These are phyloP conservation scores for Lachnellula hyalina DNA, from an alignment of 2,329 filamentous ascomycete genomes.

Conservation along the genomic window DNA sequence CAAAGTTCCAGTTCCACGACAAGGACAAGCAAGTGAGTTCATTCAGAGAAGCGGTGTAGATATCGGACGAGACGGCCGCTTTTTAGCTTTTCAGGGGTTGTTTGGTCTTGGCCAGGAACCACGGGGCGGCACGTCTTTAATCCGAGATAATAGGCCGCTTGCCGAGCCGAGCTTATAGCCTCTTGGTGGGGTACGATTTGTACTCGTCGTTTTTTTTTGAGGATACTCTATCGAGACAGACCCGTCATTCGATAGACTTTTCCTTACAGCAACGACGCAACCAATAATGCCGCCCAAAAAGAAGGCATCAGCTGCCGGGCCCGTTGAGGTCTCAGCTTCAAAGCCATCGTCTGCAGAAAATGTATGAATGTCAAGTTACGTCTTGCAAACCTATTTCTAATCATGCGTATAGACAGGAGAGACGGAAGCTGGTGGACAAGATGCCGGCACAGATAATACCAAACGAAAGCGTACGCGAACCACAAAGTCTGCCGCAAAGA, in stretches of 20 bases:
- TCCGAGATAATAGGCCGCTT: too few species aligned
- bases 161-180: too few species aligned
- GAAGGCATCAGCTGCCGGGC: conserved; percentile 17
- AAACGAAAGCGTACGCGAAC: conserved; percentile 23
- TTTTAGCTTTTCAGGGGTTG: too few species aligned
- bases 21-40: too few species aligned
- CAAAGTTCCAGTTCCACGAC: too few species aligned
- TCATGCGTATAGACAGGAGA: not conserved
- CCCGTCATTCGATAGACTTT: not conserved
- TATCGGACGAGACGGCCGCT: too few species aligned
- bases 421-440: not conserved
- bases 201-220: not conserved
- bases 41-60: too few species aligned
- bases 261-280: conserved; percentile 1
- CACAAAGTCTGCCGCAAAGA: conserved; percentile 13
- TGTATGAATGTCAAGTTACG: conserved; percentile 4
- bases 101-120: too few species aligned
- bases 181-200: not conserved
- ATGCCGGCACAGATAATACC: conserved; percentile 11
- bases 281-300: conserved; percentile 25
- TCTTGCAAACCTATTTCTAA: not conserved
- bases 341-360: conserved; percentile 12
- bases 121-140: too few species aligned
- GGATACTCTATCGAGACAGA: not conserved
- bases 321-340: conserved; percentile 18